Base-by-base conservation (phyloP, 2,329 filamentous ascomycete genomes). In the Apiospora phragmitis region DNA sequence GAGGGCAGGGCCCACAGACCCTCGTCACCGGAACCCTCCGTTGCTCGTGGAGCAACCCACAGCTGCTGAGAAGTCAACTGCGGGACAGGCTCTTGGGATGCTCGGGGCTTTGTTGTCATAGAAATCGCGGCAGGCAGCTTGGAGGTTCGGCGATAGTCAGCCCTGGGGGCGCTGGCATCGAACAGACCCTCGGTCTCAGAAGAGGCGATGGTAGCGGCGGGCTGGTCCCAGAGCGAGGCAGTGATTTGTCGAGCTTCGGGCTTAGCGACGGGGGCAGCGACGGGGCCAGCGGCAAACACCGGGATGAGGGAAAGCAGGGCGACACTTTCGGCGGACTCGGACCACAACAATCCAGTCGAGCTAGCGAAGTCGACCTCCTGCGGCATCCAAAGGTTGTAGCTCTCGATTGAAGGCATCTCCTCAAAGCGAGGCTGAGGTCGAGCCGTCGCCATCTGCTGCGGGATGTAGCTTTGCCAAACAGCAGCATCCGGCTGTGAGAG, bases 391-490 rank as follows among this genome's bases (percentile, higher is more conserved):
- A 85, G 74, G 6, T 78, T 71, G 21, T 75, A 76, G 74, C 82
- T 84, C 71, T 82, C 77, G 45, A 85, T 77, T 18, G 74, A 70
- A 21, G 74, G 71, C 16, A 78, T 74, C 65, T 79, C 77, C 12
- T 77, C 72, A 42, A 73, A 73, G 43, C 76, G 78, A 14, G 76
- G 73, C 66, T 79, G 77, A 16, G 77, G 70, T 69, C 81, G 81
- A 3, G 71, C 69, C 43, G 76, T 71, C 69, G 72, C 76, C 24
- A 72, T 74, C 29, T 75, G 71, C 26, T 76, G 71, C 11, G 74
- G 73, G 49, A 79, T 74, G 69, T 83, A 83, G 49, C 72, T 72
- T 49, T 77, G 76, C 83, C 82, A 84, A n/a, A 74, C 77, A 24
- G 74, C 71, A 45, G 76, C 74, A 70, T 82, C 81, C 21, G 81